Evolutionary conservation across 192 early-diverging fungal genomes (phyloP).

Genomic region (Mortierella claussenii): DNA sequence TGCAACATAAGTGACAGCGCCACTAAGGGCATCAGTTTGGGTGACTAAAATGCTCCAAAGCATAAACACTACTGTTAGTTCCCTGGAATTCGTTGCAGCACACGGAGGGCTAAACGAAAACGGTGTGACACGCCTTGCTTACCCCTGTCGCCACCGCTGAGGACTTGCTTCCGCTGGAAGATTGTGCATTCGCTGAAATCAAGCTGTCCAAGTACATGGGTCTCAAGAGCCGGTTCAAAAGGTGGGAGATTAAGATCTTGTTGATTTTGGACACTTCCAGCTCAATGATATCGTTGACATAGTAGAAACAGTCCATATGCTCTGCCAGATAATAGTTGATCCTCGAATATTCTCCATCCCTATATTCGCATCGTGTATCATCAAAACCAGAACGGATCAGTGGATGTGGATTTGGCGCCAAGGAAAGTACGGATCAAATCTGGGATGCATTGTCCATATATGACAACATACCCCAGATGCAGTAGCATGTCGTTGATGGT

Average conservation of each 20-base stretch:
- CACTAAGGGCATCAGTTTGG: slow-evolving; percentile 32
- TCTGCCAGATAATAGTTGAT: slow-evolving; percentile 68
- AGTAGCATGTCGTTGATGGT: slow-evolving; percentile 47
- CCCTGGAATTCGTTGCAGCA: background rate
- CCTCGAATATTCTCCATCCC: slow-evolving; percentile 37
- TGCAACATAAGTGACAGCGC: slow-evolving; percentile 52
- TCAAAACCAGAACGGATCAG: no score
- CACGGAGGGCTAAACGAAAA: slow-evolving; percentile 3
- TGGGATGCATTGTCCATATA: no score
- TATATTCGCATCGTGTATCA: no score
- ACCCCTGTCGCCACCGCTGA: slow-evolving; percentile 5
- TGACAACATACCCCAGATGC: slow-evolving; percentile 50
- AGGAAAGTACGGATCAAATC: no score
- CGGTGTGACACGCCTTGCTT: no score
- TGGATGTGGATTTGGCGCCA: no score
- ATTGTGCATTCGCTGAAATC: slow-evolving; percentile 1
- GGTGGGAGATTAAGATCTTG: slow-evolving; percentile 44
- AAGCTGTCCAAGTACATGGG: slow-evolving; percentile 56
- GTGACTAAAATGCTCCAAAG: slow-evolving; percentile 15
- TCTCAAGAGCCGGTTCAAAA: slow-evolving; percentile 48
- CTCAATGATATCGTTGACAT: slow-evolving; percentile 70
- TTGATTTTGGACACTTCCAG: slow-evolving; percentile 67
- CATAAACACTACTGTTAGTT: slow-evolving; percentile 1
- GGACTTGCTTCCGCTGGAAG: background rate
- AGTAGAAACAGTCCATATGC: slow-evolving; percentile 72